Evolutionary conservation across 139 green algal genomes (phyloP).

Genomic region (Dunaliella primolecta): DNA sequence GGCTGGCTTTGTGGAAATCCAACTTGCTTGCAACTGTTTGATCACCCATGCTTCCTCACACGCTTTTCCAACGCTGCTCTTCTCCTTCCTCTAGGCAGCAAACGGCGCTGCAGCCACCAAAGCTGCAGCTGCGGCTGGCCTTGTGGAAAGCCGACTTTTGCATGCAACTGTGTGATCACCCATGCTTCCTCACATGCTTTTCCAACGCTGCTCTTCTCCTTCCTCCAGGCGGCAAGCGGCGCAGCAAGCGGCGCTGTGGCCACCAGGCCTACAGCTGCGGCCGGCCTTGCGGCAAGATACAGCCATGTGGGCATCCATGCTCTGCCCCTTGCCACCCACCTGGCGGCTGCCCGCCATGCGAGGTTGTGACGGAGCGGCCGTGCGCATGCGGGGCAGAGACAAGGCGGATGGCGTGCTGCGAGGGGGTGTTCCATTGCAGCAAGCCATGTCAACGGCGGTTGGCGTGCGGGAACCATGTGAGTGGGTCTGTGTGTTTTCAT

Average conservation of each 20-base stretch:
- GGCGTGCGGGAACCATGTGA: constrained; percentile 1
- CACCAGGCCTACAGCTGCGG: constrained; percentile 58
- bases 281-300: constrained; percentile 16
- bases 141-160: no score
- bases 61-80: no score
- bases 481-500: not conserved
- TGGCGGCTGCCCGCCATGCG: constrained; percentile 46
- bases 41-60: no score
- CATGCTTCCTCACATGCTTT: no score
- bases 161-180: no score
- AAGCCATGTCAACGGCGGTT: constrained; percentile 47
- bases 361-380: constrained; percentile 22
- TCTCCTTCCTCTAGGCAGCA: no score
- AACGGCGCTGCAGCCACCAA: no score
- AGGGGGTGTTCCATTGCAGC: constrained; percentile 50
- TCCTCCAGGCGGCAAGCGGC: constrained; percentile 28
- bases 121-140: no score
- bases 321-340: constrained; percentile 46
- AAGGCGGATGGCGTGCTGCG: constrained; percentile 42
- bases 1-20: no score
- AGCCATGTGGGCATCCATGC: constrained; percentile 43
- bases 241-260: constrained; percentile 55
- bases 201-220: no score
- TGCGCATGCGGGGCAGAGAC: constrained; percentile 54
- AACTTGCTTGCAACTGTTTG: no score